These are phyloP conservation scores for Sporothrix phasma DNA, from an alignment of 2,329 filamentous ascomycete genomes.

Conservation along the genomic window DNA sequence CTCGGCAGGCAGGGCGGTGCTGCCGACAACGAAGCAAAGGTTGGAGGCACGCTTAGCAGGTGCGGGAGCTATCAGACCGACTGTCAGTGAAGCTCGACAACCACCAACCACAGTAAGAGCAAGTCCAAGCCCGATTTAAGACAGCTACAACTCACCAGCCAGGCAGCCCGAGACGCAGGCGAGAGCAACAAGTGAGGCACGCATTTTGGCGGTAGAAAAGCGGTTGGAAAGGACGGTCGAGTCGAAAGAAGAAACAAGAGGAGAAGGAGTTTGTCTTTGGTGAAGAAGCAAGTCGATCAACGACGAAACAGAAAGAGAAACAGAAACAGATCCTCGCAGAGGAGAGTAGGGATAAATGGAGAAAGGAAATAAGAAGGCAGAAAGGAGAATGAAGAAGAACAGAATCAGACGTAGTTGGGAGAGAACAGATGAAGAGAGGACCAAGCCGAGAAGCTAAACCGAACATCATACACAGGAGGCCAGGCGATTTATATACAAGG, in stretches of 20 bases:
- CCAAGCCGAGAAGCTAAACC: not conserved
- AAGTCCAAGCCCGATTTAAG: too few relatives aligned
- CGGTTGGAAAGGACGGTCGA: not conserved
- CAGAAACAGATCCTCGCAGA: conserved; percentile 8
- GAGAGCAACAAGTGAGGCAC: conserved; percentile 14
- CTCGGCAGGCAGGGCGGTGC: conserved; percentile 40
- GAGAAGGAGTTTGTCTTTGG: not conserved
- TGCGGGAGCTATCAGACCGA: not conserved
- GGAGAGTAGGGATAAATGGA: not conserved
- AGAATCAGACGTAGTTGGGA: not conserved
- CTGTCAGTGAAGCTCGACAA: not conserved
- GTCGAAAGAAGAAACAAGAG: not conserved
- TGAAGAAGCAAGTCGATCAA: conserved; percentile 12
- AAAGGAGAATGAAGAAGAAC: not conserved
- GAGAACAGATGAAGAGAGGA: not conserved
- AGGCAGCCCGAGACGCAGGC: conserved; percentile 15
- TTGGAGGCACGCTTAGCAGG: conserved; percentile 10
- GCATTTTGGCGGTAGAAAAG: conserved; percentile 12
- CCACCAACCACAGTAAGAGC: not conserved
- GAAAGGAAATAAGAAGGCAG: not conserved
- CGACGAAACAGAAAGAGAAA: conserved; percentile 13
- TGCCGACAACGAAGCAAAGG: conserved; percentile 45
- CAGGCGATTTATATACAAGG: not conserved
- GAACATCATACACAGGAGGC: not conserved
- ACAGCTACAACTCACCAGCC: conserved; percentile 11